A percentile compares a stretch with the other conserved stretches of the same genome.
Evolutionary conservation across 768 basidiomycete genomes (phyloP).

Genomic region (Pisolithus microcarpus): DNA sequence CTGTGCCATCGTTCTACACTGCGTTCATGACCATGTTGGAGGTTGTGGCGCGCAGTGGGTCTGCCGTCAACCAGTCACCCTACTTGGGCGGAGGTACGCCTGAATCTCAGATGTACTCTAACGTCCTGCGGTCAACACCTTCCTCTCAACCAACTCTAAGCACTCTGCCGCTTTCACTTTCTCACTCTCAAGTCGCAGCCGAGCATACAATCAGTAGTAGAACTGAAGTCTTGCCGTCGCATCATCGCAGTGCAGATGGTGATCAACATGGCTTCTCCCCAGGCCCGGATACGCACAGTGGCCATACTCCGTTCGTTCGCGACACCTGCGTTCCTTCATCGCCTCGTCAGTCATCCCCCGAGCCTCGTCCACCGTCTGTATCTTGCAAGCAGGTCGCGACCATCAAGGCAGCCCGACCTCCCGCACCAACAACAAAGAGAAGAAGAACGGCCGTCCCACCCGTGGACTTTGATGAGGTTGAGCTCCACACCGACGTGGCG

Average conservation of each 20-base stretch:
- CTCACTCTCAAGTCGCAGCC: not conserved
- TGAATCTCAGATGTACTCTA: conserved; percentile 10
- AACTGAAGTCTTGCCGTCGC: not conserved
- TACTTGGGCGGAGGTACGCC: conserved; percentile 13
- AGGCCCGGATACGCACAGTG: conserved; percentile 5
- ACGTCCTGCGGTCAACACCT: conserved; percentile 1
- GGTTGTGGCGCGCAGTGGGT: conserved; percentile 21
- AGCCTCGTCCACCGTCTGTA: conserved; percentile 6
- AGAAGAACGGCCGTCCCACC: conserved; percentile 18
- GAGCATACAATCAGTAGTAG: not conserved
- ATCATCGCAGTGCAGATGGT: conserved; percentile 4
- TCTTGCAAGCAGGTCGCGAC: conserved; percentile 19
- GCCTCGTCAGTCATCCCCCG: conserved; percentile 1
- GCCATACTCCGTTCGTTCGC: conserved; percentile 1
- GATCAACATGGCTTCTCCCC: conserved; percentile 3
- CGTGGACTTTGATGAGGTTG: conserved; percentile 12
- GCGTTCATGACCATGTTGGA: conserved; percentile 25
- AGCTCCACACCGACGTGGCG: conserved; percentile 12
- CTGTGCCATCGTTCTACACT: no score
- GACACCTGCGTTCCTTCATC: conserved; percentile 4
- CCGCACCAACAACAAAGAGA: conserved; percentile 22
- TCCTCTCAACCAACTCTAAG: conserved; percentile 4
- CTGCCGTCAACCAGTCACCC: conserved; percentile 12
- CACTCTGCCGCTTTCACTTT: not conserved
- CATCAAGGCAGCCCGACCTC: conserved; percentile 13